Evolutionary conservation across 139 green algal genomes (phyloP).

Genomic region (Volvox reticuliferus): DNA sequence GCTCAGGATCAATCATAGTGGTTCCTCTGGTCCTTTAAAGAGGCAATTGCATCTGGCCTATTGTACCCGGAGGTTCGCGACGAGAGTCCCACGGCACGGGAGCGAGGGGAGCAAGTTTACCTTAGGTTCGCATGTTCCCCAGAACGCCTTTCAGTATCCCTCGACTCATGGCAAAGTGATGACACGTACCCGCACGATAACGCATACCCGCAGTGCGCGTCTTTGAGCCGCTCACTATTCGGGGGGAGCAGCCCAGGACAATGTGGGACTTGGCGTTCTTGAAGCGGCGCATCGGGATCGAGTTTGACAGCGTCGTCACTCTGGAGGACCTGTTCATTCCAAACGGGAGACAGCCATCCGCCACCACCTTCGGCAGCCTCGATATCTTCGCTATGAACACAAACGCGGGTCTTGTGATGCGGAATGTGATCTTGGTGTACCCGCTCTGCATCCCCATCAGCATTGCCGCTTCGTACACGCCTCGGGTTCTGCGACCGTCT

Average conservation of each 20-base stretch:
- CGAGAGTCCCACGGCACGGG: too few species aligned
- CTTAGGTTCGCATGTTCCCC: too few species aligned
- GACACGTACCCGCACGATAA: not conserved
- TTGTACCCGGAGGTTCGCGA: too few species aligned
- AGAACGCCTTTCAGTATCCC: too few species aligned
- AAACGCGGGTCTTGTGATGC: not conserved
- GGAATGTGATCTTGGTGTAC: not conserved
- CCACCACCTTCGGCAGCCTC: not conserved
- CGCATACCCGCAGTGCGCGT: not conserved
- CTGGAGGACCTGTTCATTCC: conserved; percentile 1
- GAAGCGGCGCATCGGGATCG: conserved; percentile 3
- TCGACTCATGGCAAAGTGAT: too few species aligned
- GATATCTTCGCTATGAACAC: not conserved
- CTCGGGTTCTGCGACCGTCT: not conserved
- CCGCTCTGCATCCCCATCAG: not conserved
- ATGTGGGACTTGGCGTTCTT: conserved; percentile 11
- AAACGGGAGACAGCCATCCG: not conserved
- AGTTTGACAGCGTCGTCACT: not conserved
- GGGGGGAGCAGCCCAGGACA: not conserved
- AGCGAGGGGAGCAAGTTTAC: too few species aligned
- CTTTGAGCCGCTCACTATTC: not conserved
- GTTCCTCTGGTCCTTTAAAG: too few species aligned
- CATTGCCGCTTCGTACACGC: not conserved
- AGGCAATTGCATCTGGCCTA: too few species aligned
- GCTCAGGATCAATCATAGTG: too few species aligned